Percentiles rank a stretch among this genome's conserved stretches.
phyloP scores from a whole-genome alignment of 495 filamentous ascomycete genomes.

The Tuber umbilicatum region DNA sequence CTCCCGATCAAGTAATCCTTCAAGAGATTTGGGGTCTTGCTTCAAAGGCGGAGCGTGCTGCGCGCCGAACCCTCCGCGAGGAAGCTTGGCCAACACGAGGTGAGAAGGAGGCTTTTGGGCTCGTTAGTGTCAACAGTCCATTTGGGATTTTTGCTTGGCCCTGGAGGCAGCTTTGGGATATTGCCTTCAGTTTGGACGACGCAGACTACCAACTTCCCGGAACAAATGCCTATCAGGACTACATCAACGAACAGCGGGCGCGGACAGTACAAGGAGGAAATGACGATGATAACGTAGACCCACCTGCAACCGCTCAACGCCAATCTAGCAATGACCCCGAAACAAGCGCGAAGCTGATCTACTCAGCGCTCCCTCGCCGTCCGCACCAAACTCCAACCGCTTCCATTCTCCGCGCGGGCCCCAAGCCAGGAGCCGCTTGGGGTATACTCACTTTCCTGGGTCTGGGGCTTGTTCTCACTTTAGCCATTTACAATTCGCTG shows the following conservation, averaged over 20 bases:
- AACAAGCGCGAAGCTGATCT: not conserved
- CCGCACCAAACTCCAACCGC: conserved; percentile 16
- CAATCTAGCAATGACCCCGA: not conserved
- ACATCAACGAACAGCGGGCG: not conserved
- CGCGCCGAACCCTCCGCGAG: conserved; percentile 22
- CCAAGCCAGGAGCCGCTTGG: conserved; percentile 22
- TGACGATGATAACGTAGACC: not conserved
- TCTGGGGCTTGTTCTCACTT: not conserved
- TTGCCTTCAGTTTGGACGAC: conserved; percentile 25
- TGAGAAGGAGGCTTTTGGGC: conserved; percentile 4
- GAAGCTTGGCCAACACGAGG: conserved; percentile 26
- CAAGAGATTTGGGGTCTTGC: conserved; percentile 32
- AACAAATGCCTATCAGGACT: conserved; percentile 1
- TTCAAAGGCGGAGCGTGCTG: conserved; percentile 21
- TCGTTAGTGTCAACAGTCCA: conserved; percentile 22
- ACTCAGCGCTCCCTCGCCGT: not conserved
- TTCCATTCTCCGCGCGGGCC: conserved; percentile 26
- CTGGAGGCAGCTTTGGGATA: conserved; percentile 28
- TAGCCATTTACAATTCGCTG: conserved; percentile 21
- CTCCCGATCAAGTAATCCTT: conserved; percentile 29
- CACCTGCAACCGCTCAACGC: not conserved
- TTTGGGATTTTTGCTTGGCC: conserved; percentile 32
- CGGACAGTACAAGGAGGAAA: not conserved
- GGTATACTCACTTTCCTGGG: conserved; percentile 14
- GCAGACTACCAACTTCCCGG: conserved; percentile 22